A percentile compares a stretch with the other conserved stretches of the same genome.
Conservation (phyloP, 176 grass and related monocot species). For the Ananas comosus region DNA sequence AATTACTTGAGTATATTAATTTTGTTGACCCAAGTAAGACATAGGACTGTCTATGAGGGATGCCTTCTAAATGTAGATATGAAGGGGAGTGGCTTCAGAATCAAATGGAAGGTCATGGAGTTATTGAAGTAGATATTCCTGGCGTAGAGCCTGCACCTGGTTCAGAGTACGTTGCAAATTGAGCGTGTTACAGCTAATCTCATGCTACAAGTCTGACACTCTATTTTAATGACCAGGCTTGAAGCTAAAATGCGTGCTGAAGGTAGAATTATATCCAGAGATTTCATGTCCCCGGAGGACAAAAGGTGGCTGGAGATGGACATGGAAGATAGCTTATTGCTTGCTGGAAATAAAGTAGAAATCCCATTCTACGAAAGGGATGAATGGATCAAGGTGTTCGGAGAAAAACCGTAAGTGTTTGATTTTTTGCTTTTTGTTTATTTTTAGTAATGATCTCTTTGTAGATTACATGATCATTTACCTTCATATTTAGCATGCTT, state of each 20-base stretch:
- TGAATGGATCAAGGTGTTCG: conserved; percentile 18
- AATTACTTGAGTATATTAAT: background rate
- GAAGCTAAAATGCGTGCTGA: conserved; percentile 32
- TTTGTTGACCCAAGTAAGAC: background rate
- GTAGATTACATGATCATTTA: background rate
- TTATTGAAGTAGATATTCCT: conserved; percentile 34
- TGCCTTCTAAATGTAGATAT: conserved; percentile 17
- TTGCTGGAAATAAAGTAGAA: conserved; percentile 19
- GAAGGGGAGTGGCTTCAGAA: conserved; percentile 41
- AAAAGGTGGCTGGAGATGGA: conserved; percentile 31
- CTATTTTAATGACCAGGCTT: conserved; percentile 16
- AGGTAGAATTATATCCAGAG: conserved; percentile 29
- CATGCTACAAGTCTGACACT: background rate
- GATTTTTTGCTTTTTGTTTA: background rate
- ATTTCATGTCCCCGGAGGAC: conserved; percentile 33
- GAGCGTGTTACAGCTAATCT: background rate
- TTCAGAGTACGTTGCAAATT: conserved; percentile 20
- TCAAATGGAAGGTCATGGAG: conserved; percentile 38
- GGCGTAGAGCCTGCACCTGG: conserved; percentile 25
- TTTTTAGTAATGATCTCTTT: background rate
- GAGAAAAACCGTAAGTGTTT: conserved; percentile 18
- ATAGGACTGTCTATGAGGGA: background rate
- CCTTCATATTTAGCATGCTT: background rate
- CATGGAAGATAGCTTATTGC: conserved; percentile 22
- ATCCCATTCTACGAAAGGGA: conserved; percentile 27